These are phyloP conservation scores for Cordyceps javanica DNA, from an alignment of 2,329 filamentous ascomycete genomes.

Conservation along the genomic window DNA sequence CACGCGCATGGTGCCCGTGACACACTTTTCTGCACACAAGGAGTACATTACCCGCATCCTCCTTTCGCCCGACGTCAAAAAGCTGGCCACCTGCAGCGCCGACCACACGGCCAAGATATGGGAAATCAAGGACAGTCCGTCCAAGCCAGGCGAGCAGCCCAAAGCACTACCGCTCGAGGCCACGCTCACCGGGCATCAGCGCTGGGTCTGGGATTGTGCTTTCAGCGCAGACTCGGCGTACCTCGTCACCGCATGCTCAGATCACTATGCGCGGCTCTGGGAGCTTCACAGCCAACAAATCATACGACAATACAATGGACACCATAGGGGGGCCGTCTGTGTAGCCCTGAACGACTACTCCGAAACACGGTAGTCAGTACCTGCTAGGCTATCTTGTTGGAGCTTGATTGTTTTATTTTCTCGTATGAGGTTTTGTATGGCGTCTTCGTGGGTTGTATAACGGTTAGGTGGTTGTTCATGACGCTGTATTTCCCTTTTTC, in stretches of 20 bases:
- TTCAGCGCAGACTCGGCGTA: slow-evolving; percentile 93
- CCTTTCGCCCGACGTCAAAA: slow-evolving; percentile 87
- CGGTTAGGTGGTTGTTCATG: not conserved
- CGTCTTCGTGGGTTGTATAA: slow-evolving; percentile 1
- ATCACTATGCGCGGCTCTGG: slow-evolving; percentile 90
- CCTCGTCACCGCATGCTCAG: slow-evolving; percentile 85
- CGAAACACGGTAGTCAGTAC: slow-evolving; percentile 38
- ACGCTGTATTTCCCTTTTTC: not conserved
- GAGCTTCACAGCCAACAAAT: slow-evolving; percentile 81
- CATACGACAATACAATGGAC: slow-evolving; percentile 91
- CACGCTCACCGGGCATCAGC: slow-evolving; percentile 82
- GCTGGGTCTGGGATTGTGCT: slow-evolving; percentile 97
- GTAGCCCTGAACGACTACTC: slow-evolving; percentile 87
- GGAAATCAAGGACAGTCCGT: slow-evolving; percentile 72
- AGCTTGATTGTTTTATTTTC: not conserved
- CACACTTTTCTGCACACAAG: slow-evolving; percentile 83
- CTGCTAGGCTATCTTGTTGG: not conserved
- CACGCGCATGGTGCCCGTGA: slow-evolving; percentile 79
- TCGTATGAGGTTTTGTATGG: not conserved
- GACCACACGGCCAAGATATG: slow-evolving; percentile 95
- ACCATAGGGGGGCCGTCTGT: slow-evolving; percentile 86
- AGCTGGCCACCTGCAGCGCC: slow-evolving; percentile 87
- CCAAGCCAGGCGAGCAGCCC: slow-evolving; percentile 29
- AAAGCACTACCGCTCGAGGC: slow-evolving; percentile 75
- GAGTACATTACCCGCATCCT: slow-evolving; percentile 91